These are phyloP conservation scores for Salicornia ramosissima DNA, from an alignment of 148 eudicot genomes.

Conservation along the genomic window DNA sequence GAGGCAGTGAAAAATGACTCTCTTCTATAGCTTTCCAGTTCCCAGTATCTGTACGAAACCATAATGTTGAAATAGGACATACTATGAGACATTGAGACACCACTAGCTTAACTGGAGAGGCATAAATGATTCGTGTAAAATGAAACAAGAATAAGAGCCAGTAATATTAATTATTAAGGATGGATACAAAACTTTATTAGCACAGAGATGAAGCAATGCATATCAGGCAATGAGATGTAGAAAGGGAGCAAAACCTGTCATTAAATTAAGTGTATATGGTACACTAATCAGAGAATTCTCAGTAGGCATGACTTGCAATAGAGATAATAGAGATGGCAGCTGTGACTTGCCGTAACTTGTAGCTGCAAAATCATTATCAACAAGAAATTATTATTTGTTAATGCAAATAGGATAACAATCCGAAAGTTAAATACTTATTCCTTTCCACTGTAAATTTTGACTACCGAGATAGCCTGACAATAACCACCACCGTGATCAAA, in stretches of 20 bases:
- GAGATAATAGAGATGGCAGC: conserved; percentile 20
- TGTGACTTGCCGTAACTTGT: conserved; percentile 26
- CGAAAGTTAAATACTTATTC: neutral
- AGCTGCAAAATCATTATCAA: conserved; percentile 26
- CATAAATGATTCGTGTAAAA: neutral
- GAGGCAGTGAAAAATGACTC: no score
- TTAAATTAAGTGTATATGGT: conserved; percentile 16
- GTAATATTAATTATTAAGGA: neutral
- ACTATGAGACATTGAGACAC: neutral
- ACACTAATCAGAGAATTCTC: conserved; percentile 21
- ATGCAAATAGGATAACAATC: neutral
- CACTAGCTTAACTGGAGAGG: neutral
- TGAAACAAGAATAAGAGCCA: neutral
- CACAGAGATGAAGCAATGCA: neutral
- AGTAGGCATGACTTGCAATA: conserved; percentile 21
- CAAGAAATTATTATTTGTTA: neutral
- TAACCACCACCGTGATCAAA: neutral
- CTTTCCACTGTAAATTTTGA: neutral
- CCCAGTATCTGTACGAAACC: neutral
- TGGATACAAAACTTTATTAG: neutral
- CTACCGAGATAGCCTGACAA: neutral
- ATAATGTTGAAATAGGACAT: neutral
- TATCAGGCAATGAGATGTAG: neutral
- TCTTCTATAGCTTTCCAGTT: no score
- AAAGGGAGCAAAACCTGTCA: conserved; percentile 22